Base-by-base conservation (phyloP, 2,329 filamentous ascomycete species). In the Apiospora kogelbergensis region DNA sequence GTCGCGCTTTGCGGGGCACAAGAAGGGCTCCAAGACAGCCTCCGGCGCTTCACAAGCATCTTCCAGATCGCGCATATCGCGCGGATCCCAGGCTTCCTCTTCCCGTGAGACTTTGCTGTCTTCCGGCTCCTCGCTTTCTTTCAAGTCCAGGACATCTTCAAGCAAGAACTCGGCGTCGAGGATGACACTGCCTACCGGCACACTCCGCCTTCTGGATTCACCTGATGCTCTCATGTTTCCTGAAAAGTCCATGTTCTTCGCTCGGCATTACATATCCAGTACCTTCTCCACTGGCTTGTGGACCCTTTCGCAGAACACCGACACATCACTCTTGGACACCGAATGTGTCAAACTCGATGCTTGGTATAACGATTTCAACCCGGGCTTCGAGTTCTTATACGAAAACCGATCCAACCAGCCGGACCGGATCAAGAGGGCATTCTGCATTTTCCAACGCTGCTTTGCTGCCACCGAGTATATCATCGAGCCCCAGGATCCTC, bases 311-410 rank as follows among this genome's bases (percentile, higher is more conserved):
- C 69, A 68, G 15, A 42, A 64, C 44, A 17, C 69, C 33, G 65
- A 65, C 17, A 24, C 30, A 13, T 65, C 33, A n/a, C 57, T 68
- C 1, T 15, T 70, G 9, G 64, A 70, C 20, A 68, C 41, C 0
- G 63, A 66, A 9, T 66, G 69, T 15, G 41, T 63, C 63, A 70
- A 70, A 33, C 69, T 70, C 1, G 69, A 70, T 45, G 44, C 22
- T 0, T 70, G 69, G 69, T 70, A 68, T 20, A 70, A 70, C 9
- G 67, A 70, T 20, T 70, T 70, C 67, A 68, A 68, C 41, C 69
- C 66, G 10, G 69, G 60, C 5, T 63, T 68, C 1, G 67, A 70
- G 4, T 26, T 30, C 1, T 33, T 70, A 1, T 60, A 37, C 53
- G 53, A 60, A 3, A 60, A 60, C 53, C 30, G 53, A 3, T 60